Base-by-base conservation (phyloP, 352 stramenopile genomes). In the Phytopythium litorale region DNA sequence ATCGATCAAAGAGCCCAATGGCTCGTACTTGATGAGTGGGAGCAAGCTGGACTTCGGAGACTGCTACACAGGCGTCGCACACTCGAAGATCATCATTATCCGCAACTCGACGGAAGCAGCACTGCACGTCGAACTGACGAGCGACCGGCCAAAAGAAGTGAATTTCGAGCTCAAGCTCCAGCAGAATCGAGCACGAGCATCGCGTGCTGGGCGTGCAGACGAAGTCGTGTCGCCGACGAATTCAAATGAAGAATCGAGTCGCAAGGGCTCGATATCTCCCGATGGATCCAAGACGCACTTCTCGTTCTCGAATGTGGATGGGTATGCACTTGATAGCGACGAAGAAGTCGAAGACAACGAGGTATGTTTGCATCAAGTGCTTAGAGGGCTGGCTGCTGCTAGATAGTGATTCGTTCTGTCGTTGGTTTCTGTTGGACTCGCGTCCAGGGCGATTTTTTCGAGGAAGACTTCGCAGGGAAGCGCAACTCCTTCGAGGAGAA, bases 1-100 rank as follows among this genome's bases (percentile, higher is more conserved):
- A 21, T 93, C 84, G 4, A 94, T 96, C 57, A 92, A 92, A 67
- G 87, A 95, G 46, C 78, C 85, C 1, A 91, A 63, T 58, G 86
- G 86, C 40, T 92, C 85, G 45, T 92, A 86, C 46, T 63, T 96
- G 1, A 93, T 91, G 83, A 95, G 87, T 58, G 88, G 88, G 19
- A 94, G 87, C 67, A 87, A 90, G 40, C 63, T 96, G 51, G 86
- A 96, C 72, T 96, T 95, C 68, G 88, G 88, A 11, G 88, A 96
- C 66, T 95, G 86, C 59, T 96, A 94, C 68, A 87, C 83, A 7
- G 86, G 85, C 30, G 87, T 94, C 16, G 70, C 86, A 16, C 91
- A 87, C 25, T 91, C 84, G 12, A 96, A 95, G 66, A 73, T 85
- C 5, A 76, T 96, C 18, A 56, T 92, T 40, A 75, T 96, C 52